These are phyloP conservation scores for Diplodia scrobiculata DNA, from an alignment of 2,329 filamentous ascomycete species.

Conservation along the genomic window DNA sequence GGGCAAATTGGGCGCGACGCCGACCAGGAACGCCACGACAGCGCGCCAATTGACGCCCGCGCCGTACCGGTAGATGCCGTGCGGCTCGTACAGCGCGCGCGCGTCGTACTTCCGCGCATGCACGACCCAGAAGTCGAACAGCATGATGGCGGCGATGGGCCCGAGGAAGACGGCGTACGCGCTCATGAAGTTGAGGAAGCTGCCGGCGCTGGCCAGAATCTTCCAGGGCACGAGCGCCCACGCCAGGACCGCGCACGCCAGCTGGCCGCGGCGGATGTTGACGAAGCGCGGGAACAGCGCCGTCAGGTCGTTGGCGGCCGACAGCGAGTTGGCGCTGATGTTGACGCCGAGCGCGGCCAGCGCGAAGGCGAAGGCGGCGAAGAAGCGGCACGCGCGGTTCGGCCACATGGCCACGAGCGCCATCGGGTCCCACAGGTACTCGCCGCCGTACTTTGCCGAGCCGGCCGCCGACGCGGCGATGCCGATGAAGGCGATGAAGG, in stretches of 20 bases:
- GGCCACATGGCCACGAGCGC: constrained; percentile 45
- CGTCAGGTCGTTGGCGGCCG: constrained; percentile 58
- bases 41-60: constrained; percentile 63
- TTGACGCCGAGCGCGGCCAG: constrained; percentile 58
- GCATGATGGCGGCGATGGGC: constrained; percentile 63
- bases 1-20: constrained; percentile 60
- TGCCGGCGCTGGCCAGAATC: constrained; percentile 48
- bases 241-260: constrained; percentile 49
- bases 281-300: constrained; percentile 57
- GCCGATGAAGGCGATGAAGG: constrained; percentile 58
- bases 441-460: constrained; percentile 57
- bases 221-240: constrained; percentile 54
- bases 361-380: constrained; percentile 49
- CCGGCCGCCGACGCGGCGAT: constrained; percentile 62
- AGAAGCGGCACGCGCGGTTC: constrained; percentile 46
- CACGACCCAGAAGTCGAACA: constrained; percentile 63
- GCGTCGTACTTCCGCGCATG: constrained; percentile 54
- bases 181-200: constrained; percentile 62
- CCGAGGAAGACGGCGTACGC: constrained; percentile 67
- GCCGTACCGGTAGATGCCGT: constrained; percentile 56
- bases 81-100: constrained; percentile 56
- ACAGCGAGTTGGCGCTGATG: constrained; percentile 56
- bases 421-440: constrained; percentile 50
- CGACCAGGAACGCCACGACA: constrained; percentile 58
- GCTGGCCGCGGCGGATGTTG: constrained; percentile 55